Base-by-base conservation (phyloP, 805 yeast genomes). In the Candida adriatica region DNA sequence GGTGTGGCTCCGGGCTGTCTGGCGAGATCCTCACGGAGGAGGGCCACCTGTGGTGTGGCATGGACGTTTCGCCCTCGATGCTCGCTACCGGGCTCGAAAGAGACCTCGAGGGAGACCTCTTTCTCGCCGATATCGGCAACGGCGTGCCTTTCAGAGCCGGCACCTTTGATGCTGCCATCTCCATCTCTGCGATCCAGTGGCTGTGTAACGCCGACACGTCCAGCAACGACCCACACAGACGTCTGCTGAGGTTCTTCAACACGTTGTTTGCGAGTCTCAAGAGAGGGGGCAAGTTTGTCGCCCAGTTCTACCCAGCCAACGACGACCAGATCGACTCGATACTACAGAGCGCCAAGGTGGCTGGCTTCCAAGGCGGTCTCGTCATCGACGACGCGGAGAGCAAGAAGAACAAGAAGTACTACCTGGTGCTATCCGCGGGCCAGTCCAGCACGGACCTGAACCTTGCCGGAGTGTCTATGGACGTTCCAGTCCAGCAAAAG, bases 71-170 rank as follows among this genome's bases (percentile, higher is more conserved):
- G 0, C 90, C 96, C 1, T 79, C 90, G 28, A 92, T 92, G 98
- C 66, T 92, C 46, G 96, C 95, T 1, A 83, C 94, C 4, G 98
- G 94, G 0, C 60, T 92, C 20, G 95, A 87, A 46, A 68, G 96
- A 53, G 96, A 83, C 21, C 79, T 86, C 10, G 96, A 86, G 34
- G 98, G 98, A 10, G 98, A 92, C 56, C 59, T 92, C 42, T 79
- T 92, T 55, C 62, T 92, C 34, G 81, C 87, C 22, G 98, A 92
- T 62, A 82, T 92, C 69, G 98, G 98, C 18, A 66, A 70, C 33
- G 98, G 98, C 20, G 70, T 92, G 3, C 97, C 97, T 5, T 92
- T 92, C 52, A 70, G 98, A 51, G 85, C 97, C 3, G 98, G 98
- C 30, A 70, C 95, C 0, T 92, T 90, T 56, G 98, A 92, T 57